These are phyloP conservation scores for Trypanosomatidae sp. DNA, from an alignment of 208 protist genomes.

Conservation along the genomic window DNA sequence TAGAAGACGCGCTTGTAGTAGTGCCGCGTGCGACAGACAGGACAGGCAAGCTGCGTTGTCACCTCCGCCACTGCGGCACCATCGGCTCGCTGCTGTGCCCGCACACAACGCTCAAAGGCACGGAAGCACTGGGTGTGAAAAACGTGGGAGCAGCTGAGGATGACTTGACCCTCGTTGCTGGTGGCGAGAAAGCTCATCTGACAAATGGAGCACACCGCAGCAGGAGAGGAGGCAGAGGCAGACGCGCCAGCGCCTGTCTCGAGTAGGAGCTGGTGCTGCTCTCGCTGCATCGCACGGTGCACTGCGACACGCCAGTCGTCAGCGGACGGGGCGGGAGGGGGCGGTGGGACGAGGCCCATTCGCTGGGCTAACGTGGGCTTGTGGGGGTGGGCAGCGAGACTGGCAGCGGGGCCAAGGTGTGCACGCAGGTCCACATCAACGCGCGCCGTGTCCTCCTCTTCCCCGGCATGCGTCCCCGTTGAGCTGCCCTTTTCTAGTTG, in stretches of 20 bases:
- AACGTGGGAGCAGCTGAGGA: slow-evolving; percentile 87
- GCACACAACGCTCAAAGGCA: slow-evolving; percentile 77
- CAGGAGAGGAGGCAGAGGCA: background rate
- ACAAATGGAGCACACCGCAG: slow-evolving; percentile 82
- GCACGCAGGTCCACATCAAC: slow-evolving; percentile 7
- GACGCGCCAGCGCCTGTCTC: background rate
- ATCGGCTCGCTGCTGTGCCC: slow-evolving; percentile 47
- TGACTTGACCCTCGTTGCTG: slow-evolving; percentile 63
- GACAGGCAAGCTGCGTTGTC: slow-evolving; percentile 54
- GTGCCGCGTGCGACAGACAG: slow-evolving; percentile 69
- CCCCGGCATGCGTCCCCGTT: too few species aligned
- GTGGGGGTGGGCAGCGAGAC: slow-evolving; percentile 30
- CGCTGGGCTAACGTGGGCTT: slow-evolving; percentile 75
- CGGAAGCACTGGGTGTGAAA: slow-evolving; percentile 85
- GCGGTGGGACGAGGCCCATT: slow-evolving; percentile 78
- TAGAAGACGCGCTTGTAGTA: slow-evolving; percentile 88
- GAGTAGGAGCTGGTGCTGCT: slow-evolving; percentile 1
- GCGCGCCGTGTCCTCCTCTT: background rate
- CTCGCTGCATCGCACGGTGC: slow-evolving; percentile 47
- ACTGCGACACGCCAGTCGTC: slow-evolving; percentile 71
- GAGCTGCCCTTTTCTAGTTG: too few species aligned
- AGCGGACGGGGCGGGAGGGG: slow-evolving; percentile 56
- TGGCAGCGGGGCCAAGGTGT: slow-evolving; percentile 15
- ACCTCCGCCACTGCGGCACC: slow-evolving; percentile 14
- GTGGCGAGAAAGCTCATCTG: slow-evolving; percentile 65